phyloP scores from a whole-genome alignment of 2,329 filamentous ascomycete species.

The Paecilomyces sp. region DNA sequence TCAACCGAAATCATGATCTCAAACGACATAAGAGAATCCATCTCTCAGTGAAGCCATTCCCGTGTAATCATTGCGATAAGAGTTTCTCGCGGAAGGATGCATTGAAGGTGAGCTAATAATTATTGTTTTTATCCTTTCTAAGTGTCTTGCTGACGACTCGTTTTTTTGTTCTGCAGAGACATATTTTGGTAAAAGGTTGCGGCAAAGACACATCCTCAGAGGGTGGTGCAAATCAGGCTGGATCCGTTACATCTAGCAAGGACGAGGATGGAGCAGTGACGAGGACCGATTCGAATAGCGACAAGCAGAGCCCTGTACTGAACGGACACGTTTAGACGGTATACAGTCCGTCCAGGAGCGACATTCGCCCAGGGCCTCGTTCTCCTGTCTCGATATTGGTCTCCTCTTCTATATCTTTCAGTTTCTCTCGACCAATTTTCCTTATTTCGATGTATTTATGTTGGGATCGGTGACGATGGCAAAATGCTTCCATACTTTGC shows the following conservation, averaged over 20 bases:
- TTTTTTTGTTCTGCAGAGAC: slow-evolving; percentile 39
- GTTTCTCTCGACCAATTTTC: not conserved
- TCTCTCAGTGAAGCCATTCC: slow-evolving; percentile 89
- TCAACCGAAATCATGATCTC: slow-evolving; percentile 92
- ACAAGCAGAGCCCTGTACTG: not conserved
- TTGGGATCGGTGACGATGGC: not conserved
- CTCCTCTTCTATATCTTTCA: not conserved
- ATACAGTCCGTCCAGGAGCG: not conserved
- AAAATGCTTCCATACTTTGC: not conserved
- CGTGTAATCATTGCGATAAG: slow-evolving; percentile 86
- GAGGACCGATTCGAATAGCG: not conserved
- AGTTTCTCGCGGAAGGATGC: slow-evolving; percentile 96
- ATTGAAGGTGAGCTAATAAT: slow-evolving; percentile 64
- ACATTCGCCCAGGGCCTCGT: not conserved
- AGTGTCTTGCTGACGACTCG: not conserved
- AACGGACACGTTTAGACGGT: not conserved
- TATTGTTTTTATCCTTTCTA: slow-evolving; percentile 7
- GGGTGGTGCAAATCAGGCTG: not conserved
- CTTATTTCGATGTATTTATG: not conserved
- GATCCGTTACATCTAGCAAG: not conserved
- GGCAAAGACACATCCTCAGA: slow-evolving; percentile 32
- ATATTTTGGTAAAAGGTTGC: slow-evolving; percentile 60
- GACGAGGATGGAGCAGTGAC: not conserved
- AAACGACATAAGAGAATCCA: slow-evolving; percentile 96
- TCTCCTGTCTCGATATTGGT: not conserved